Percentiles rank a stretch among this genome's conserved stretches.
These are phyloP conservation scores for Fusarium duplospermum DNA, from an alignment of 2,329 filamentous ascomycete genomes.

Conservation along the genomic window DNA sequence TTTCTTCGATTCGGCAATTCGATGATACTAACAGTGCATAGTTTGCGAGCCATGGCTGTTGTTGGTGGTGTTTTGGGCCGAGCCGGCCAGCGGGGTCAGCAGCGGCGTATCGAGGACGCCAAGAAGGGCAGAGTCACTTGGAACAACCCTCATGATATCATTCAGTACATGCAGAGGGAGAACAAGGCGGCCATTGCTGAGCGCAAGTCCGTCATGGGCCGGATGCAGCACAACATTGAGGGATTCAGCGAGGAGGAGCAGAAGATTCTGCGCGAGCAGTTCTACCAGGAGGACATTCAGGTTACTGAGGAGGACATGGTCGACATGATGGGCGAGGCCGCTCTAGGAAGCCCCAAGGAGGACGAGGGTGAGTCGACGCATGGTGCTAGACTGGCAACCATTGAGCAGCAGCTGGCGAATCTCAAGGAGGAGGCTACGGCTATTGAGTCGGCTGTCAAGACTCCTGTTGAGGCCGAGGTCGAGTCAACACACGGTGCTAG, in stretches of 20 bases:
- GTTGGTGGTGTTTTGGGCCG: slow-evolving; percentile 88
- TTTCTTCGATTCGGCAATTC: background rate
- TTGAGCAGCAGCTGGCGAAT: background rate
- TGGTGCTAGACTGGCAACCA: background rate
- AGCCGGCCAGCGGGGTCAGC: slow-evolving; percentile 83
- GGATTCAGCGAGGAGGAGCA: slow-evolving; percentile 54
- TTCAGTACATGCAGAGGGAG: slow-evolving; percentile 52
- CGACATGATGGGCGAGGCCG: slow-evolving; percentile 46
- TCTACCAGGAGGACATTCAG: slow-evolving; percentile 42
- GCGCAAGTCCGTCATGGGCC: slow-evolving; percentile 52
- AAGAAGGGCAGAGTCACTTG: slow-evolving; percentile 72
- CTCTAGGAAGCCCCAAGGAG: slow-evolving; percentile 25
- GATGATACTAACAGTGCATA: slow-evolving; percentile 53
- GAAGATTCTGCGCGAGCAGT: slow-evolving; percentile 46
- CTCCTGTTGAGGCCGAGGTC: background rate
- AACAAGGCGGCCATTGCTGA: slow-evolving; percentile 45
- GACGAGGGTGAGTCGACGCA: slow-evolving; percentile 6
- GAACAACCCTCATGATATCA: slow-evolving; percentile 60
- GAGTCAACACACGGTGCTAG: slow-evolving; percentile 4
- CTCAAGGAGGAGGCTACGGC: background rate
- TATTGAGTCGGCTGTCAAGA: background rate
- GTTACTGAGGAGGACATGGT: slow-evolving; percentile 54
- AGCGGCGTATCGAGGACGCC: slow-evolving; percentile 73
- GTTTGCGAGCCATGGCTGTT: slow-evolving; percentile 82
- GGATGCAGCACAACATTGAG: slow-evolving; percentile 49